Evolutionary conservation across 306 rosid genomes (phyloP), one percentile per base, ranked within the genome.

Genomic region (Lotus japonicus): DNA sequence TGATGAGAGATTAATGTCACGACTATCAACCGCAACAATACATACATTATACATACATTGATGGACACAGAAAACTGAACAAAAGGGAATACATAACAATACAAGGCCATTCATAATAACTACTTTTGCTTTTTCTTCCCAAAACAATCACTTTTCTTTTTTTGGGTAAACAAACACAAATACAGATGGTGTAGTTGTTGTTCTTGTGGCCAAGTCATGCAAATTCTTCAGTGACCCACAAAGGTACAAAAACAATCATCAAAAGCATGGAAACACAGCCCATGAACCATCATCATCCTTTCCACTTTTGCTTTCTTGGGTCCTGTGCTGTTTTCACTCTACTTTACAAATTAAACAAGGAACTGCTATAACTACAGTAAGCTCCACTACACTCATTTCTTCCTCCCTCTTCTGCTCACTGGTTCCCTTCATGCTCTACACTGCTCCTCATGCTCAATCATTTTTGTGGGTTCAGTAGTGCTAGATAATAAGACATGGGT

Each of bases 341-440:
- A 19, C 83, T 71, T 77, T 78, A 44, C 68, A 66, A 71, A 79
- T 74, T 57, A 72, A 80, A 77, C 70, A 61, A 41, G 65, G 17
- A 33, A 26, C n/a, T 54, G 2, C 3, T 31, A 28, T 31, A 26
- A 3, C 33, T 4, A 26, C 33, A 26, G 33, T 6, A 15, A 1
- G 33, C 71, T 48, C 4, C 71, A 63, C 74, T 61, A 2, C 51
- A 49, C 81, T 77, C 36, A 53, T 75, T 80, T 59, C 75, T 84
- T 87, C 85, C 74, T 66, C 76, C 75, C 82, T 87, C 85, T 72
- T 66, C 76, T 84, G 88, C 76, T 84, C 72, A 58, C 70, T 64
- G 82, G 85, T 86, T 83, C 91, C 95, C 96, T 80, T 81, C 72
- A 83, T 85, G 87, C 88, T 85, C 77, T 67, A 72, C 88, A 85